Conservation (phyloP, 83 land plant genomes). For the Larix sibirica region DNA sequence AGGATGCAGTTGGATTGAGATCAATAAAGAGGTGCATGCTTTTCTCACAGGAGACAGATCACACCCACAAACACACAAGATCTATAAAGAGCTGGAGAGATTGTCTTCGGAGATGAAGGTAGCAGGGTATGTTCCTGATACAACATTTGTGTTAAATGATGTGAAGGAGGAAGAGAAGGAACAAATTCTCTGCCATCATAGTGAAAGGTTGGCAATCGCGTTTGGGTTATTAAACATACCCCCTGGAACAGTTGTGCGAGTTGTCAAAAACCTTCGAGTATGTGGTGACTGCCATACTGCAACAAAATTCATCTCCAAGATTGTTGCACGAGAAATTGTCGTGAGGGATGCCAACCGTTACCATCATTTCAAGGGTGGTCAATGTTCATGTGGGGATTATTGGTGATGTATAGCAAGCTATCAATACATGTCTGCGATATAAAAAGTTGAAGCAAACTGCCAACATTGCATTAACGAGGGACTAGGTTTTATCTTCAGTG, state of each 20-base stretch:
- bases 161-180: conserved; percentile 4
- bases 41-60: conserved; percentile 22
- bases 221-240: conserved; percentile 5
- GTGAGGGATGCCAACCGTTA: not conserved
- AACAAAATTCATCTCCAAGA: not conserved
- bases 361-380: not conserved
- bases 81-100: not conserved
- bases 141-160: not conserved
- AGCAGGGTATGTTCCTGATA: not conserved
- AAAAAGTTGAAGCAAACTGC: too few species aligned
- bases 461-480: too few species aligned
- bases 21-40: conserved; percentile 14
- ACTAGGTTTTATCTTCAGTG: too few species aligned
- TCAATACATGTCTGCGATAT: not conserved
- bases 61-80: not conserved
- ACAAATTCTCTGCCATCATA: not conserved
- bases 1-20: conserved; percentile 34
- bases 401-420: not conserved
- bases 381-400: not conserved
- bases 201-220: conserved; percentile 3
- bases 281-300: not conserved
- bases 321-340: not conserved
- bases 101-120: conserved; percentile 6
- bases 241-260: not conserved
- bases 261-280: not conserved